phyloP scores from a whole-genome alignment of 345 rosid species.

The Bruguiera gymnorhiza region DNA sequence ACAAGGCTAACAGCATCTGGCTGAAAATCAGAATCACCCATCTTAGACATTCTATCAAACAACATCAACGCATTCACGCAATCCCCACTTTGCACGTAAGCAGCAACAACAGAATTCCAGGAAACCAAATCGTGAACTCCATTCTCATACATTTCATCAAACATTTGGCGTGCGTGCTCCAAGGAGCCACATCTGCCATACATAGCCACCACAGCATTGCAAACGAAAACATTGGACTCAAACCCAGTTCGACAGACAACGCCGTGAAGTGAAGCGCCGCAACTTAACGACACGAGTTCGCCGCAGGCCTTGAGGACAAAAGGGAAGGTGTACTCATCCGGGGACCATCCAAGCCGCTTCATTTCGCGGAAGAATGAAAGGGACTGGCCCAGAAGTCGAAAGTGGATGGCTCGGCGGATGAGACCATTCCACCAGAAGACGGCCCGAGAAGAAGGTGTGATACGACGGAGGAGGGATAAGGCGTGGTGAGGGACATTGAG shows the following conservation, averaged over 20 bases:
- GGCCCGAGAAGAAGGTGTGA: conserved; percentile 43
- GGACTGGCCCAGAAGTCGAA: conserved; percentile 33
- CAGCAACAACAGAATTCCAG: conserved; percentile 67
- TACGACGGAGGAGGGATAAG: conserved; percentile 49
- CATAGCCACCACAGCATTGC: conserved; percentile 62
- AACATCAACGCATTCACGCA: conserved; percentile 35
- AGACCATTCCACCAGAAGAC: conserved; percentile 74
- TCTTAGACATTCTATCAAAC: conserved; percentile 46
- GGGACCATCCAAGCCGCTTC: conserved; percentile 55
- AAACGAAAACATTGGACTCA: conserved; percentile 58
- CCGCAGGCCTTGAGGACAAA: conserved; percentile 78
- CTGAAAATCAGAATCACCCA: conserved; percentile 23
- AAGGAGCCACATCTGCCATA: conserved; percentile 54
- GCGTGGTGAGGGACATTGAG: conserved; percentile 42
- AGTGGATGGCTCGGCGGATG: conserved; percentile 44
- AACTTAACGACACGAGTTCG: conserved; percentile 34
- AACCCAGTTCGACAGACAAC: conserved; percentile 44
- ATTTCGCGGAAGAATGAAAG: conserved; percentile 42
- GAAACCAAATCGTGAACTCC: conserved; percentile 59
- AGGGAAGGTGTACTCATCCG: conserved; percentile 75
- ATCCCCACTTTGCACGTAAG: conserved; percentile 51
- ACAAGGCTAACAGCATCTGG: conserved; percentile 68
- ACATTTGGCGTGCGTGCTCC: conserved; percentile 56
- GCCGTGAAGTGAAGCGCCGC: conserved; percentile 54
- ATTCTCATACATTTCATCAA: conserved; percentile 52